Base-by-base conservation (phyloP, 345 rosid genomes). In the Populus ilicifolia region DNA sequence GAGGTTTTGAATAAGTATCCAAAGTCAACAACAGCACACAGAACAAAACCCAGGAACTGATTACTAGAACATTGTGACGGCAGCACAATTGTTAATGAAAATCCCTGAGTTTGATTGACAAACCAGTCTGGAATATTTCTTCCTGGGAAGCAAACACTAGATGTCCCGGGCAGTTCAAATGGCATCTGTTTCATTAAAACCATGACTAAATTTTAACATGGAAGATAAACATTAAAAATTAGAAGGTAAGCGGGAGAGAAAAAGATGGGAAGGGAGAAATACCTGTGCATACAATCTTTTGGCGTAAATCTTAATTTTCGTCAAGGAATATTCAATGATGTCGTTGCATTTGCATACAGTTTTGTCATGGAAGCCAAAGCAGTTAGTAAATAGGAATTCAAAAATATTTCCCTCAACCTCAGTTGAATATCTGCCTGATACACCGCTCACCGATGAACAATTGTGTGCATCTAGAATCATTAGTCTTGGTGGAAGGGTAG, bases 401-500 rank as follows among this genome's bases (percentile, higher is more conserved):
- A 71, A 71, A 71, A 50, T 35, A 29, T 71, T 71, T 16, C 75
- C 75, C 5, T 25, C 25, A 50, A 33, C 63, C 35, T 39, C 43
- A 8, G n/a, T 29, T 52, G 63, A 30, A 50, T 17, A 8, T 41
- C 13, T 27, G 27, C 6, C 1, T 63, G 30, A 41, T 6, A 62
- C 41, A 0, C 17, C 5, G 4, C 18, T 1, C 25, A 74, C 39
- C 7, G 8, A 59, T 11, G 27, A n/a, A 33, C 83, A 73, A 20
- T 44, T 20, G 61, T 39, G 3, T 8, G 59, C 80, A 11, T 46
- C 70, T n/a, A 81, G 44, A 6, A 4, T 7, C 67, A n/a, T 10
- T 9, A 77, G 11, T 6, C 23, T 43, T 7, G 78, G 76, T n/a
- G 84, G 84, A 70, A 81, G 76, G 23, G 52, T 62, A 10, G 65